These are phyloP conservation scores for Asterophora parasitica DNA, from an alignment of 768 basidiomycete species.

Conservation along the genomic window DNA sequence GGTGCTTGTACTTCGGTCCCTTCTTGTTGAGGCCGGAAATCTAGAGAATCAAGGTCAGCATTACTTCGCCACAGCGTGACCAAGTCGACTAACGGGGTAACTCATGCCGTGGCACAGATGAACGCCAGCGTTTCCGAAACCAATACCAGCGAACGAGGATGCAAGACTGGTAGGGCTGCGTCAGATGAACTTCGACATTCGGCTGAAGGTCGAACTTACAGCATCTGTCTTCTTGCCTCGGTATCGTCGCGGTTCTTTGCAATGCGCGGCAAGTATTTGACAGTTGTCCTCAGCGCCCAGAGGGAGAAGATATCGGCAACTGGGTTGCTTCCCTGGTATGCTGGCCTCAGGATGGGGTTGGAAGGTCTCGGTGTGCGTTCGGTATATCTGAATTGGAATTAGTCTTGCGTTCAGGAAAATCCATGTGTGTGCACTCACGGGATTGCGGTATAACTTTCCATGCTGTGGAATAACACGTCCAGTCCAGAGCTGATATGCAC, in stretches of 20 bases:
- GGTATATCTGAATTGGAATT: constrained; percentile 54
- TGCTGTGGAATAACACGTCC: constrained; percentile 93
- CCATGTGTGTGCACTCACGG: constrained; percentile 54
- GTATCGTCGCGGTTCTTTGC: constrained; percentile 72
- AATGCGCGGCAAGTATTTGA: constrained; percentile 84
- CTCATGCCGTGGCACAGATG: constrained; percentile 90
- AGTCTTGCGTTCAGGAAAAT: neutral
- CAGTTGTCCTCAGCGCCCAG: constrained; percentile 89
- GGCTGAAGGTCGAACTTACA: constrained; percentile 39
- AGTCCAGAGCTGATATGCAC: constrained; percentile 94
- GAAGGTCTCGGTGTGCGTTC: constrained; percentile 85
- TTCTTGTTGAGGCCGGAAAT: constrained; percentile 94
- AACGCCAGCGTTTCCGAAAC: constrained; percentile 91
- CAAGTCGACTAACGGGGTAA: constrained; percentile 58
- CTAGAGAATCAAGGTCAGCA: constrained; percentile 32
- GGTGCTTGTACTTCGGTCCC: constrained; percentile 87
- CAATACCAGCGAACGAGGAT: constrained; percentile 91
- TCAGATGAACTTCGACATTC: neutral
- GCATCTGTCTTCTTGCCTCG: constrained; percentile 88
- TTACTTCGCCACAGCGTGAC: neutral
- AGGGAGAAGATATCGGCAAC: constrained; percentile 94
- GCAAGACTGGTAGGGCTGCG: constrained; percentile 55
- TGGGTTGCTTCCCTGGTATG: constrained; percentile 91
- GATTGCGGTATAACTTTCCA: constrained; percentile 93
- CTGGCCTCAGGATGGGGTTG: constrained; percentile 87